Conservation (phyloP, 306 rosid species). For the Luffa acutangula region DNA sequence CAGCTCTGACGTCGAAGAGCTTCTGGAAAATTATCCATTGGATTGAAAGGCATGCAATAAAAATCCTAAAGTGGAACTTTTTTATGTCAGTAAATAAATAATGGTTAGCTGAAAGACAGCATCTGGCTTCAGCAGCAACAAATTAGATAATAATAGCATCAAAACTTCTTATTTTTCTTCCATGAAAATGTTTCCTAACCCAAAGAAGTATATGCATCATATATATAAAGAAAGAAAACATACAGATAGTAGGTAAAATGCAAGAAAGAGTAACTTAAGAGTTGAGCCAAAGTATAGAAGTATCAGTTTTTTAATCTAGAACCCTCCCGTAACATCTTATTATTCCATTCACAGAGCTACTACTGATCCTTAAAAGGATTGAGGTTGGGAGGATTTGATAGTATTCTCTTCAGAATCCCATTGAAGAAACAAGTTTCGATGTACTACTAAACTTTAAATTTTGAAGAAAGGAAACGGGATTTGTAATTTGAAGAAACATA, state of each 20-base stretch:
- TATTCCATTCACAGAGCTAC: background rate
- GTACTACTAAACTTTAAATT: background rate
- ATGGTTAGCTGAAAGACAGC: background rate
- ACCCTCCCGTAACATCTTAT: background rate
- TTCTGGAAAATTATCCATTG: constrained; percentile 69
- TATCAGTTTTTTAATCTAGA: background rate
- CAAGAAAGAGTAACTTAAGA: background rate
- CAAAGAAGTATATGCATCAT: background rate
- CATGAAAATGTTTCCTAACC: background rate
- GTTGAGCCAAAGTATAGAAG: too few species aligned
- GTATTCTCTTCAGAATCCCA: background rate
- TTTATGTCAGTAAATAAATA: constrained; percentile 15
- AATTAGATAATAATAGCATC: background rate
- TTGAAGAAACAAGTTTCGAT: background rate
- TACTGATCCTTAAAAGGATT: background rate
- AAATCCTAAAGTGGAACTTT: constrained; percentile 45
- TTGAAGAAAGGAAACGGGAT: background rate
- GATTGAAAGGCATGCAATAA: constrained; percentile 84
- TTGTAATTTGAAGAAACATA: background rate
- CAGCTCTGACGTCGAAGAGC: constrained; percentile 41
- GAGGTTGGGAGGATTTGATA: background rate
- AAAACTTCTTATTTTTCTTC: background rate
- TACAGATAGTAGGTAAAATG: background rate
- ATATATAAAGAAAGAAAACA: background rate
- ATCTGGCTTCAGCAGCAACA: background rate